These are phyloP conservation scores for Apiotrichum domesticum DNA, from an alignment of 1,284 basidiomycete species.

Conservation along the genomic window DNA sequence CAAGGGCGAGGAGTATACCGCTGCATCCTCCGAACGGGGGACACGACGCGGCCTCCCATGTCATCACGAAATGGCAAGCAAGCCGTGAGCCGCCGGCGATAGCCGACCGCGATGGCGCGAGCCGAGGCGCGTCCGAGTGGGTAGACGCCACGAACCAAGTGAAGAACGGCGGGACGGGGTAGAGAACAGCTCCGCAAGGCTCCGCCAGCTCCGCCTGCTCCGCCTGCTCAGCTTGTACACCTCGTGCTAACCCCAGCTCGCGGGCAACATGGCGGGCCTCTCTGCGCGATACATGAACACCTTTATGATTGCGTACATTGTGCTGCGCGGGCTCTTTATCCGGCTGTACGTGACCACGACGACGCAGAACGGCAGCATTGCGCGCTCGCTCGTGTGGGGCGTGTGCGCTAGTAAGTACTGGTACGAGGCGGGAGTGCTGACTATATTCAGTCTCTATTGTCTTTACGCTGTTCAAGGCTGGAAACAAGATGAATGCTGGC, in stretches of 20 bases:
- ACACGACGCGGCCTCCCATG: no score
- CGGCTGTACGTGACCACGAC: conserved; percentile 29
- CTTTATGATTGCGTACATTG: conserved; percentile 27
- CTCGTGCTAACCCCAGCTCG: conserved; percentile 22
- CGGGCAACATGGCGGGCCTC: conserved; percentile 33
- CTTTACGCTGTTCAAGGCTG: conserved; percentile 27
- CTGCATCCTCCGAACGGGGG: no score
- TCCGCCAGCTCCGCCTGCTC: neutral
- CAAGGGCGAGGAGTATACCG: neutral
- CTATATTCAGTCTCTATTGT: conserved; percentile 22
- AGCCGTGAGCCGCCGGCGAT: no score
- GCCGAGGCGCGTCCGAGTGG: no score
- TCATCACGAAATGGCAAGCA: no score
- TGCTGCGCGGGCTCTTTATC: conserved; percentile 27
- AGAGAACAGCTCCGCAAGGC: no score
- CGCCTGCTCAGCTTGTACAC: neutral
- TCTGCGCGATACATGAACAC: conserved; percentile 30
- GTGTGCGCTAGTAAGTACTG: conserved; percentile 28
- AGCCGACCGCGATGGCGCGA: no score
- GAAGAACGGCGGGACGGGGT: no score
- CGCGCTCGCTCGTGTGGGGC: conserved; percentile 29
- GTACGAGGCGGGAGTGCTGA: neutral
- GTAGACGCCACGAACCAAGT: no score
- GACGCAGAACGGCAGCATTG: conserved; percentile 16
- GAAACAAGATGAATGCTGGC: conserved; percentile 18